phyloP scores from a whole-genome alignment of 345 rosid genomes.

The Brassica juncea region DNA sequence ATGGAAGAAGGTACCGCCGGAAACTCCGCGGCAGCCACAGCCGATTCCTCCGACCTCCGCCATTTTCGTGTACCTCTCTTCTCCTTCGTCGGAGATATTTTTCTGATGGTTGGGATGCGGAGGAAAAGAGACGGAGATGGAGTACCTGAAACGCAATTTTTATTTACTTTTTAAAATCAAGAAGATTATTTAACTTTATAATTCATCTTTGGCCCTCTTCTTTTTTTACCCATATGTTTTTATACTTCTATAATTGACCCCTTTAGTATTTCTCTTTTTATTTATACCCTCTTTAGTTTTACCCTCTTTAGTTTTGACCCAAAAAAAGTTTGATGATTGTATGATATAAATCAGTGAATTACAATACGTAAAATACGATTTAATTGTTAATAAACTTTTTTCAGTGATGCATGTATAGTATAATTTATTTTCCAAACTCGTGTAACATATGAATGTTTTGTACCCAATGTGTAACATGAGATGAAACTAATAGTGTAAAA shows the following conservation, averaged over 20 bases:
- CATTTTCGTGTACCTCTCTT: constrained; percentile 35
- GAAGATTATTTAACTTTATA: background rate
- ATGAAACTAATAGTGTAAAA: background rate
- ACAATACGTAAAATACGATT: background rate
- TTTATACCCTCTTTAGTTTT: background rate
- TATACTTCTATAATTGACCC: constrained; percentile 2
- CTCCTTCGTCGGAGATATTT: constrained; percentile 46
- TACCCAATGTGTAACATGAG: background rate
- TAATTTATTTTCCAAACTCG: background rate
- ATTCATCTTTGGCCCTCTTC: background rate
- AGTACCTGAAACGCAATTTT: constrained; percentile 29
- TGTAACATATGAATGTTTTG: background rate
- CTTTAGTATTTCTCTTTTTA: background rate
- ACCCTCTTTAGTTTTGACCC: background rate
- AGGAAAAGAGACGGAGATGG: constrained; percentile 47
- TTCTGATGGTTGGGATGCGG: constrained; percentile 40
- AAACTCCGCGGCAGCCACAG: constrained; percentile 46
- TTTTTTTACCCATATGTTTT: background rate
- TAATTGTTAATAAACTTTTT: too few species aligned
- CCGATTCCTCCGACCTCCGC: constrained; percentile 50
- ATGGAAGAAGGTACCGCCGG: constrained; percentile 39
- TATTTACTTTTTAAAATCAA: background rate
- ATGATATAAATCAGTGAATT: background rate
- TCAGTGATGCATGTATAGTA: background rate
- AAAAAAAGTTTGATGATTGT: background rate